Conservation (phyloP, 306 rosid genomes). For the Citrullus colocynthis region DNA sequence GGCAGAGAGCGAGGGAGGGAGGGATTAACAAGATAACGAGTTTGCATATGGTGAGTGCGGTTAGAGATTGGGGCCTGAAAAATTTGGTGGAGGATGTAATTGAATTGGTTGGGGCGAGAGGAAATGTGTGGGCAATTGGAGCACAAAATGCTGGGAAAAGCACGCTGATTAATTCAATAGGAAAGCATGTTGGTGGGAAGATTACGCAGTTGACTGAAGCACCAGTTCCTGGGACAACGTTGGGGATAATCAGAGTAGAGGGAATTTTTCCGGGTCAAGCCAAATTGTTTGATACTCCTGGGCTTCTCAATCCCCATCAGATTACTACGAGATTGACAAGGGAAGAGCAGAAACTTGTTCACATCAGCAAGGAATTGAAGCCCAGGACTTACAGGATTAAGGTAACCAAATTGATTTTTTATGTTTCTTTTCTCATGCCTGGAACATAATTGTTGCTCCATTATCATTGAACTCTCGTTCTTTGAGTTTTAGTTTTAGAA, state of each 20-base stretch:
- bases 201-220: slow-evolving; percentile 74
- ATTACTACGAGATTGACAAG: slow-evolving; percentile 65
- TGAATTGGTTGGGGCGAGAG: slow-evolving; percentile 65
- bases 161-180: slow-evolving; percentile 67
- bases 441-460: not conserved
- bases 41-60: slow-evolving; percentile 78
- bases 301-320: slow-evolving; percentile 84
- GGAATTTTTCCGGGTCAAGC: slow-evolving; percentile 76
- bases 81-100: slow-evolving; percentile 57
- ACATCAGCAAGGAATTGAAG: slow-evolving; percentile 76
- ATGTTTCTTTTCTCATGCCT: not conserved
- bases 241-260: slow-evolving; percentile 89
- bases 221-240: slow-evolving; percentile 86
- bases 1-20: slow-evolving; percentile 84
- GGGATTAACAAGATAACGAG: slow-evolving; percentile 71
- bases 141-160: slow-evolving; percentile 98
- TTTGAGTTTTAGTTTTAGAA: not conserved
- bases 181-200: slow-evolving; percentile 50
- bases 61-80: slow-evolving; percentile 80
- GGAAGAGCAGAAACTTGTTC: slow-evolving; percentile 84
- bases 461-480: not conserved
- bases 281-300: slow-evolving; percentile 86
- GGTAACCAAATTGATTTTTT: slow-evolving; percentile 23
- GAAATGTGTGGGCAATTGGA: slow-evolving; percentile 88
- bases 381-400: slow-evolving; percentile 88